Evolutionary conservation across 345 rosid species (phyloP).

Genomic region (Capsella bursapastoris): DNA sequence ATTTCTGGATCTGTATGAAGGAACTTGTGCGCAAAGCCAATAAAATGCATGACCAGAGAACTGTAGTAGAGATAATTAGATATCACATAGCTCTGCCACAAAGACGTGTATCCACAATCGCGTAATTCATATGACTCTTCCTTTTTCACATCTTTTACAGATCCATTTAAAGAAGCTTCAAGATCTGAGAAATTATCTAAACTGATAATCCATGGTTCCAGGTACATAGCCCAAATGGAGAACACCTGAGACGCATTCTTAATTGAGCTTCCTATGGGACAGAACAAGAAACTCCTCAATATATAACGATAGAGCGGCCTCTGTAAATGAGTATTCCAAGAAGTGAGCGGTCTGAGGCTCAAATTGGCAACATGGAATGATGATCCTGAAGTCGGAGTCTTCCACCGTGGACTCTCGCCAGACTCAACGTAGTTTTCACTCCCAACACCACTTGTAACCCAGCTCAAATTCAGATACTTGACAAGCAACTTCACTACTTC

Average conservation of each 20-base stretch:
- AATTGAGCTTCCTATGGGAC: constrained; percentile 69
- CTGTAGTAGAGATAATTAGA: constrained; percentile 89
- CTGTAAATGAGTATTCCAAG: constrained; percentile 74
- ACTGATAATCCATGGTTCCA: constrained; percentile 80
- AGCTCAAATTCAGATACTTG: constrained; percentile 77
- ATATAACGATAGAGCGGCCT: constrained; percentile 83
- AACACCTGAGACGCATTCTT: constrained; percentile 89
- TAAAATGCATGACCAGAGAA: constrained; percentile 90
- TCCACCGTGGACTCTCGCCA: constrained; percentile 54
- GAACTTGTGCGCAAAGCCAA: constrained; percentile 95
- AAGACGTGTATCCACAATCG: constrained; percentile 56
- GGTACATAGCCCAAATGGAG: constrained; percentile 73
- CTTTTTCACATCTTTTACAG: constrained; percentile 48
- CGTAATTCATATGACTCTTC: constrained; percentile 46
- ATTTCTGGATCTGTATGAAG: constrained; percentile 82
- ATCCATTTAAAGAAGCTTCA: constrained; percentile 54
- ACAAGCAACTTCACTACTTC: constrained; percentile 84
- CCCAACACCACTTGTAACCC: constrained; percentile 46
- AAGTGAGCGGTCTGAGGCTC: constrained; percentile 51
- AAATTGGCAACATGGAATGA: constrained; percentile 47
- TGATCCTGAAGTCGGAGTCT: constrained; percentile 49
- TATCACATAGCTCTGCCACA: constrained; percentile 77
- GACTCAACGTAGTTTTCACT: constrained; percentile 46
- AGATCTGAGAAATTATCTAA: constrained; percentile 69
- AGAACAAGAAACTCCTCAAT: constrained; percentile 80